phyloP scores from a whole-genome alignment of 345 rosid genomes.

The Atalantia buxifolia region DNA sequence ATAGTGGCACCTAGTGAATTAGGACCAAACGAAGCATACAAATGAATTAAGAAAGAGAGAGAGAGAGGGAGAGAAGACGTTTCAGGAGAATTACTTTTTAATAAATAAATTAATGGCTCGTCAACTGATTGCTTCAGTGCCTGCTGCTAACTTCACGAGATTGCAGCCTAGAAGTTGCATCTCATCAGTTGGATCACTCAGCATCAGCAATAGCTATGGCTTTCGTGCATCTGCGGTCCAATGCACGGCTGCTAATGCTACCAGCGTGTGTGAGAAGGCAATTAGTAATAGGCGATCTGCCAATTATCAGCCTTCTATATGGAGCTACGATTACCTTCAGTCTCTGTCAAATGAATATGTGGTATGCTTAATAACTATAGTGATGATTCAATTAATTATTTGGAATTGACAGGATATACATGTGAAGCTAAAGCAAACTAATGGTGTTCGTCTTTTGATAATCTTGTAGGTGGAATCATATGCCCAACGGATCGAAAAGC shows the following conservation, averaged over 20 bases:
- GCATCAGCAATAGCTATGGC: not conserved
- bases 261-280: not conserved
- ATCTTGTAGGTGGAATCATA: conserved; percentile 9
- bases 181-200: not conserved
- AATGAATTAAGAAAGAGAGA: no score
- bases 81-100: no score
- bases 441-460: not conserved
- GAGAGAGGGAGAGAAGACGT: no score
- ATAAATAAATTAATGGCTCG: not conserved
- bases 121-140: not conserved
- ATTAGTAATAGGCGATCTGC: not conserved
- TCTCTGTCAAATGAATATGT: not conserved
- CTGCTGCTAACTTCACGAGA: not conserved
- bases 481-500: not conserved
- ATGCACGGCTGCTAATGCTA: not conserved
- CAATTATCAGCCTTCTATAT: not conserved
- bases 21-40: not conserved
- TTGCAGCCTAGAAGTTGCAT: not conserved
- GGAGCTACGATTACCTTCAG: not conserved
- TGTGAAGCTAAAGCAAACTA: not conserved
- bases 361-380: not conserved
- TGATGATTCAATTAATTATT: not conserved
- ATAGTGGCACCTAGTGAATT: not conserved
- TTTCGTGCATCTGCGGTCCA: not conserved
- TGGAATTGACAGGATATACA: not conserved